Conservation (phyloP, 108 stramenopile genomes). For the Cylindrotheca closterium region DNA sequence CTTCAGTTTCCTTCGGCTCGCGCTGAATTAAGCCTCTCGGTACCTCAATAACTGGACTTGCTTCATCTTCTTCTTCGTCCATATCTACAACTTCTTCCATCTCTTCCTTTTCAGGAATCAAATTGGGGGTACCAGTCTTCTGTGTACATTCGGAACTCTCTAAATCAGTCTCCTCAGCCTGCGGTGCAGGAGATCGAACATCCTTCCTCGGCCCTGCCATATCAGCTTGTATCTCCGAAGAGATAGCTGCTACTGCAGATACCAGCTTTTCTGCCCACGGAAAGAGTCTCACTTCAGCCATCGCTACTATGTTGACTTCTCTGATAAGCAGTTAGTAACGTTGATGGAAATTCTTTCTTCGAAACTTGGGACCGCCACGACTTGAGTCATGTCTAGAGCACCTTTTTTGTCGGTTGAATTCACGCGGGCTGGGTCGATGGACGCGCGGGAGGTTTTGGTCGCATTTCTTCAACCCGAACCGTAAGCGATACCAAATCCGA, state of each 20-base stretch:
- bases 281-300: neutral
- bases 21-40: constrained; percentile 22
- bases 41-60: constrained; percentile 17
- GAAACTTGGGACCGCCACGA: no score
- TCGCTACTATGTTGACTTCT: no score
- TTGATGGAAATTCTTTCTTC: no score
- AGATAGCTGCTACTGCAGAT: neutral
- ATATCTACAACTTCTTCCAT: neutral
- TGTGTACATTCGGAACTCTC: neutral
- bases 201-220: neutral
- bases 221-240: neutral
- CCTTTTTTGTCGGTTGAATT: no score
- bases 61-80: constrained; percentile 9
- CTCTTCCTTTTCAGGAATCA: neutral
- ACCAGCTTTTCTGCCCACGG: neutral
- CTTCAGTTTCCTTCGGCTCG: neutral
- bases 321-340: no score
- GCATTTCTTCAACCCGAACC: no score
- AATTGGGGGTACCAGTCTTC: neutral
- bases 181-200: neutral
- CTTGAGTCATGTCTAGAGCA: no score
- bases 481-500: no score
- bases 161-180: neutral
- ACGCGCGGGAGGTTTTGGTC: no score
- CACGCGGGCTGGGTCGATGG: no score